phyloP scores from a whole-genome alignment of 805 yeast genomes.

The Lachancea meyersii region DNA sequence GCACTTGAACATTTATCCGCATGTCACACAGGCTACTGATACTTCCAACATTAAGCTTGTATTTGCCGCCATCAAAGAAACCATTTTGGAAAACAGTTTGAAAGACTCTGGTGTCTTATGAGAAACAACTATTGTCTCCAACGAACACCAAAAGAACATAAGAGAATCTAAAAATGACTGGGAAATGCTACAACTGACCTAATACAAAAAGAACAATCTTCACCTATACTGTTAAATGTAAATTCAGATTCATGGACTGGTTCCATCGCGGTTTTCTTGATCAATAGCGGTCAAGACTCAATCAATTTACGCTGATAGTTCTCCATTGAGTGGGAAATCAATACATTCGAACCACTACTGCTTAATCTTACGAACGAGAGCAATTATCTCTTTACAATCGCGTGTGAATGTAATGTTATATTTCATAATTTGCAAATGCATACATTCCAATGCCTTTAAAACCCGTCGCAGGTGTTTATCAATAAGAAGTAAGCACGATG shows the following conservation, averaged over 20 bases:
- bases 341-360: not conserved
- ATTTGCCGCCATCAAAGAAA: conserved; percentile 77
- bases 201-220: not conserved
- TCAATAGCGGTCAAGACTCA: not conserved
- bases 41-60: conserved; percentile 83
- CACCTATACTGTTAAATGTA: not conserved
- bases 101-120: conserved; percentile 69
- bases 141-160: not conserved
- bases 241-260: conserved; percentile 8
- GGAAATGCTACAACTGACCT: too few species aligned
- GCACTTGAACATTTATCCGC: conserved; percentile 77
- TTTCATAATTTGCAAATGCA: not conserved
- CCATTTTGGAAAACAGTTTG: conserved; percentile 67
- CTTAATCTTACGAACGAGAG: not conserved
- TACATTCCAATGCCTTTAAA: conserved; percentile 10
- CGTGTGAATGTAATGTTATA: not conserved
- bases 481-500: conserved; percentile 36
- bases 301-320: not conserved
- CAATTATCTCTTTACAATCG: not conserved
- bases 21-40: conserved; percentile 91
- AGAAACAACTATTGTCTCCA: conserved; percentile 2
- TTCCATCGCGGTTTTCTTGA: conserved; percentile 3
- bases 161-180: not conserved
- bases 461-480: conserved; percentile 31
- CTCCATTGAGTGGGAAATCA: not conserved